These are phyloP conservation scores for Nicotiana noctiflora DNA, from an alignment of 257 asterid species.

Conservation along the genomic window DNA sequence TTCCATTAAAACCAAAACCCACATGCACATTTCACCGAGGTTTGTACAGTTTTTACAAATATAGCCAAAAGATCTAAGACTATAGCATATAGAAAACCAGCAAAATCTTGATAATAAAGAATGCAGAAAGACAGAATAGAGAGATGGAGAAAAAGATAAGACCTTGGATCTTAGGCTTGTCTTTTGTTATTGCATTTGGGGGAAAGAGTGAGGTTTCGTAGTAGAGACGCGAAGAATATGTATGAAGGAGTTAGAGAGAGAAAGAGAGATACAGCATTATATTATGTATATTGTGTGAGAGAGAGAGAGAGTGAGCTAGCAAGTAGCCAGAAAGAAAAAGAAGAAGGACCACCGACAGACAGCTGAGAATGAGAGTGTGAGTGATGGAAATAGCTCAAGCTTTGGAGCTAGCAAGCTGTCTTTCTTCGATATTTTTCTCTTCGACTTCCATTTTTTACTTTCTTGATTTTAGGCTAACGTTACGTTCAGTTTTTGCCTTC, in stretches of 20 bases:
- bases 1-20: not conserved
- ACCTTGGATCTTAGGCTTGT: not conserved
- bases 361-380: not conserved
- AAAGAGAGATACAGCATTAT: not conserved
- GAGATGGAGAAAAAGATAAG: not conserved
- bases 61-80: not conserved
- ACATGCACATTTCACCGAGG: not conserved
- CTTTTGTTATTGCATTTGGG: constrained; percentile 1
- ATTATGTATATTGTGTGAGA: not conserved
- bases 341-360: constrained; percentile 11
- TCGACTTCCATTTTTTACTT: not conserved
- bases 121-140: not conserved
- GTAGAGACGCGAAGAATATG: not conserved
- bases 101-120: not conserved
- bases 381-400: not conserved
- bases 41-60: too few relatives aligned
- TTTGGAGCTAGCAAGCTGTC: not conserved
- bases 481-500: not conserved
- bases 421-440: not conserved
- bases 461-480: not conserved
- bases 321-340: not conserved
- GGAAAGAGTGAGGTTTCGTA: not conserved
- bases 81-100: not conserved
- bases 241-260: constrained; percentile 5
- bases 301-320: not conserved